Evolutionary conservation across 2,329 filamentous ascomycete genomes (phyloP).

Genomic region (Ilyonectria robusta): DNA sequence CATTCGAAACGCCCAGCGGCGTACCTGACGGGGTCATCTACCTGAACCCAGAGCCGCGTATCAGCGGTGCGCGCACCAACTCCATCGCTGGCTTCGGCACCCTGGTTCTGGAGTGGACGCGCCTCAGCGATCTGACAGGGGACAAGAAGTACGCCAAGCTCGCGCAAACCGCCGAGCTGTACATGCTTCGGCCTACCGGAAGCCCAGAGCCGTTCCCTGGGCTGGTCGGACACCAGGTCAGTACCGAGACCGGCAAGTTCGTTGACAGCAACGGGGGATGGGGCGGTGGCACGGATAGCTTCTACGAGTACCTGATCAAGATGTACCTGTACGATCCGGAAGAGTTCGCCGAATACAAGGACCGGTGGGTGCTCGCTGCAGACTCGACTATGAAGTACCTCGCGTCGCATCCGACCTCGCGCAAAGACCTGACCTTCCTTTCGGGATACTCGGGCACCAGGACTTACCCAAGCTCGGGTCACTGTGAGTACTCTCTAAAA

Average conservation of each 20-base stretch:
- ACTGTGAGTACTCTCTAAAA: conserved; percentile 56
- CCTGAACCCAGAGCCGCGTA: conserved; percentile 66
- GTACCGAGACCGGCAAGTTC: conserved; percentile 77
- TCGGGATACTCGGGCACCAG: conserved; percentile 67
- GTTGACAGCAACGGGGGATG: conserved; percentile 79
- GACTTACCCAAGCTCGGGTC: conserved; percentile 62
- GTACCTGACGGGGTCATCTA: conserved; percentile 79
- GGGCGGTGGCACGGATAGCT: conserved; percentile 83
- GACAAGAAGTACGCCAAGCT: conserved; percentile 76
- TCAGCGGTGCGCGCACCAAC: conserved; percentile 70
- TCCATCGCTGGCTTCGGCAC: conserved; percentile 84
- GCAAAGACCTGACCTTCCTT: conserved; percentile 81
- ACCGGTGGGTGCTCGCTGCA: conserved; percentile 82
- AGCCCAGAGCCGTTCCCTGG: conserved; percentile 81
- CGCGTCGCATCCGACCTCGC: conserved; percentile 74
- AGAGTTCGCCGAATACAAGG: conserved; percentile 75
- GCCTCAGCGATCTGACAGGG: conserved; percentile 81
- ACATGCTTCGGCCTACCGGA: conserved; percentile 72
- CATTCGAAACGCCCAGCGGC: conserved; percentile 83
- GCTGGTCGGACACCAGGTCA: conserved; percentile 78
- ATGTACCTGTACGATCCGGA: conserved; percentile 85
- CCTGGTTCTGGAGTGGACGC: conserved; percentile 87
- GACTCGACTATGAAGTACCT: conserved; percentile 83
- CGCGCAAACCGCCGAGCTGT: conserved; percentile 76
- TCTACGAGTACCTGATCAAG: conserved; percentile 93